A percentile compares a stretch with the other conserved stretches of the same genome.
phyloP scores from a whole-genome alignment of 345 rosid species.

The Pugionium cornutum region DNA sequence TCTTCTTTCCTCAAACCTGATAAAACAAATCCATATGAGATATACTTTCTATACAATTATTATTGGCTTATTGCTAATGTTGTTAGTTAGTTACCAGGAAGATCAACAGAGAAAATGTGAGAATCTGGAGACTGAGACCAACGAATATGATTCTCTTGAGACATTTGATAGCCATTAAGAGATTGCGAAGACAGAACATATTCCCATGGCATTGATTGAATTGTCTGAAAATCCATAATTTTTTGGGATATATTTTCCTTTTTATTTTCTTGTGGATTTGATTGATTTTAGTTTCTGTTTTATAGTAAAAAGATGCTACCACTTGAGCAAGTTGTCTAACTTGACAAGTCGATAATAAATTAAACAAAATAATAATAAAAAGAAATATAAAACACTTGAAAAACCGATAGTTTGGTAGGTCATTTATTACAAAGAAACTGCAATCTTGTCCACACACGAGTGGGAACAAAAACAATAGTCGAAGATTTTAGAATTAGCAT shows the following conservation, averaged over 20 bases:
- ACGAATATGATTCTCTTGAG: conserved; percentile 57
- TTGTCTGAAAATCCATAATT: conserved; percentile 50
- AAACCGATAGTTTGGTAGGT: neutral
- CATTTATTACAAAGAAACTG: neutral
- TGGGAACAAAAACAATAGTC: neutral
- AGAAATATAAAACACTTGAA: neutral
- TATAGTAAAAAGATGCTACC: conserved; percentile 19
- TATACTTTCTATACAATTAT: neutral
- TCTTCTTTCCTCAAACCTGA: conserved; percentile 78
- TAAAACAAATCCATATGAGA: neutral
- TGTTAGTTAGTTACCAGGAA: conserved; percentile 51
- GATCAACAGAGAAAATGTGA: conserved; percentile 70
- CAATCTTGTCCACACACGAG: conserved; percentile 4
- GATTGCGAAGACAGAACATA: conserved; percentile 41
- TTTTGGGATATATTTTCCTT: neutral
- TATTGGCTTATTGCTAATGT: no score
- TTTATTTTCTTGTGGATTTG: neutral
- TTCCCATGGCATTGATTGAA: conserved; percentile 53
- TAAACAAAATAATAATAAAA: neutral
- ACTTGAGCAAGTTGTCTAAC: conserved; percentile 35
- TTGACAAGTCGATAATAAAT: conserved; percentile 3
- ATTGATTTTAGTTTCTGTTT: neutral
- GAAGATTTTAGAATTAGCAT: no score
- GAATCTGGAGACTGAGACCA: conserved; percentile 71
- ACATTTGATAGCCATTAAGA: conserved; percentile 31